Evolutionary conservation across 1,284 basidiomycete genomes (phyloP), one percentile per base, ranked within the genome.

Genomic region (Wallemia hederae): DNA sequence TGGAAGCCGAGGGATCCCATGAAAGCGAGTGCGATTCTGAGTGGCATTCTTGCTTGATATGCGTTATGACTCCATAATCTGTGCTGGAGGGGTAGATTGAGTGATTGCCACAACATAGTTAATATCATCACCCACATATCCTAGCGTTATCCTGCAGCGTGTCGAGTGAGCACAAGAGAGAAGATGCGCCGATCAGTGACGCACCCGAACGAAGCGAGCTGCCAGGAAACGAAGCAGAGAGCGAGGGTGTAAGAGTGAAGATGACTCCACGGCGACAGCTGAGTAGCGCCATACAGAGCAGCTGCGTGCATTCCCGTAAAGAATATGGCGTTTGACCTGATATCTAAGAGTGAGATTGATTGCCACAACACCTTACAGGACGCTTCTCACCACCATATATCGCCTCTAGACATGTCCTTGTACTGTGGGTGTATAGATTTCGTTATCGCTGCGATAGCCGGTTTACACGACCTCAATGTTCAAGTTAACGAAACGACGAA

Each of bases 11-110:
- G 77, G 9, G 80, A 78, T 0, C 83, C 83, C 65, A 85, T 71
- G 24, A 76, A 70, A 24, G 82, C 79, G 27, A 86, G 70, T 24
- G 77, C 67, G 15, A 80, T 64, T 7, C 82, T 74, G 26, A 83
- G 76, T 2, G 72, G 72, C 11, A 76, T 63, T 0, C 72, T 71
- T 1, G 83, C 82, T 9, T 74, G 74, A 69, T 83, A 85, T 0
- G 82, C 76, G 1, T 77, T 75, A 66, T 85, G 83, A 1, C 81
- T 82, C 72, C 82, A 85, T 24, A 85, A 70, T 26, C 83, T 75
- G 66, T 85, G 83, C 68, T 85, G 85, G 27, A 61, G 39, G 55
- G 22, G 1, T 27, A 58, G 27, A 25, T 3, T 28, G 14, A n/a
- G 15, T 17, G 17, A 59, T 60, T 22, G 61, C 62, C 62, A 61